Conservation (phyloP, 2,329 filamentous ascomycete species). For the Metarhizium anisopliae region DNA sequence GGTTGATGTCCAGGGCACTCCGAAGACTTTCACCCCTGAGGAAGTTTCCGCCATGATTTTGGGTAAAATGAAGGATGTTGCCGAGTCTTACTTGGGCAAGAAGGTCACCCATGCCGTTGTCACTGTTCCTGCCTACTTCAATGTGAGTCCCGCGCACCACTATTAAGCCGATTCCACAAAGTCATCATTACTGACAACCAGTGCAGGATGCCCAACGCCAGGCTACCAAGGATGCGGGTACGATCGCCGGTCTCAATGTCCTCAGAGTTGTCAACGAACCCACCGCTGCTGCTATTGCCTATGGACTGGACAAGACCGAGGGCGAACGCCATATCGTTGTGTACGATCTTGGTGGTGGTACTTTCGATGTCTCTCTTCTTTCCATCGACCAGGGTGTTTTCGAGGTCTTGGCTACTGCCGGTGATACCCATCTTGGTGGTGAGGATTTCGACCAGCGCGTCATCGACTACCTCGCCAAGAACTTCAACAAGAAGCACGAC, state of each 20-base stretch:
- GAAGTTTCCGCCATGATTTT: slow-evolving; percentile 75
- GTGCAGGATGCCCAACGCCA: slow-evolving; percentile 78
- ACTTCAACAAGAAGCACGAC: slow-evolving; percentile 96
- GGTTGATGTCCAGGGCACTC: slow-evolving; percentile 55
- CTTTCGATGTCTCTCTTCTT: slow-evolving; percentile 88
- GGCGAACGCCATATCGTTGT: slow-evolving; percentile 84
- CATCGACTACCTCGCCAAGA: slow-evolving; percentile 93
- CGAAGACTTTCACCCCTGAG: slow-evolving; percentile 71
- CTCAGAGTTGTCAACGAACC: slow-evolving; percentile 96
- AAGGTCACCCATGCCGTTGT: slow-evolving; percentile 83
- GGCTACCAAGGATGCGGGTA: slow-evolving; percentile 90
- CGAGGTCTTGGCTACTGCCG: slow-evolving; percentile 87
- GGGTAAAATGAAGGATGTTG: slow-evolving; percentile 77
- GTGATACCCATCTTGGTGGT: slow-evolving; percentile 96
- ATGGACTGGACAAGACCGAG: slow-evolving; percentile 81
- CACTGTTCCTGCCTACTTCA: slow-evolving; percentile 96
- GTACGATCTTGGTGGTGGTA: slow-evolving; percentile 91
- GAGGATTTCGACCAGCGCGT: slow-evolving; percentile 98
- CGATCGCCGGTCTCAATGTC: slow-evolving; percentile 87
- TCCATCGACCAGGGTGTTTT: slow-evolving; percentile 90
- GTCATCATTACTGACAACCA: slow-evolving; percentile 12
- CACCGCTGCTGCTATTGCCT: slow-evolving; percentile 89
- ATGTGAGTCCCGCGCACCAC: slow-evolving; percentile 31
- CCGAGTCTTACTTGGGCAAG: slow-evolving; percentile 71
- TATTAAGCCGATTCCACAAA: too few relatives aligned